Conservation (phyloP, 176 grass and related monocot genomes). For the Oryza brachyantha region DNA sequence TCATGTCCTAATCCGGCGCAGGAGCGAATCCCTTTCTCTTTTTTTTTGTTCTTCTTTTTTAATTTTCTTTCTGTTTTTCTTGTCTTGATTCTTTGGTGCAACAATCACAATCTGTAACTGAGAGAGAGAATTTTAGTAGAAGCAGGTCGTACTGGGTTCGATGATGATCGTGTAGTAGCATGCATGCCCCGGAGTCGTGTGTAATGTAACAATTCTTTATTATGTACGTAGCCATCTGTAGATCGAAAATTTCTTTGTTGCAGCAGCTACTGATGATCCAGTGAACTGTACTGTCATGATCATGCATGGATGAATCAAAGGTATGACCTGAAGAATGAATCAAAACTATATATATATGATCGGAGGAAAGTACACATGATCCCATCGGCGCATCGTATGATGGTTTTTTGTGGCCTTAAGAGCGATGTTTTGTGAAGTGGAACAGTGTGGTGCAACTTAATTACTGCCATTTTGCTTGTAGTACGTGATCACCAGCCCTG, state of each 20-base stretch:
- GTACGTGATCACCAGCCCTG: too few species aligned
- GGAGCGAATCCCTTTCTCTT: background rate
- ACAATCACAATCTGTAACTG: slow-evolving; percentile 7
- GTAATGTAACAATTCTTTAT: slow-evolving; percentile 43
- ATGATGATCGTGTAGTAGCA: slow-evolving; percentile 16
- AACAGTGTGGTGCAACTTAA: too few species aligned
- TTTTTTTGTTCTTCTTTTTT: background rate
- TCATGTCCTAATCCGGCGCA: background rate
- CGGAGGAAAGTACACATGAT: too few species aligned
- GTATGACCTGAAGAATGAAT: too few species aligned
- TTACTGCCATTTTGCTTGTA: too few species aligned
- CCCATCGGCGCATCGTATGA: too few species aligned
- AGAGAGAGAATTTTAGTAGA: background rate
- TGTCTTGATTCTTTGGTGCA: slow-evolving; percentile 35
- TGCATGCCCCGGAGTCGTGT: slow-evolving; percentile 10
- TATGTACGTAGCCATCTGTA: background rate
- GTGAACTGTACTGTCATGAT: background rate
- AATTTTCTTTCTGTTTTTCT: background rate
- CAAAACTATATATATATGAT: too few species aligned
- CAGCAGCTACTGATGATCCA: background rate
- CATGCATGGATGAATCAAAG: background rate
- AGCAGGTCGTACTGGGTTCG: background rate
- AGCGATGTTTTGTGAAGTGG: too few species aligned
- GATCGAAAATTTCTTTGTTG: background rate
- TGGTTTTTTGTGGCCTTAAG: too few species aligned